phyloP scores from a whole-genome alignment of 2,329 filamentous ascomycete species.

The Sclerotinia nivalis region DNA sequence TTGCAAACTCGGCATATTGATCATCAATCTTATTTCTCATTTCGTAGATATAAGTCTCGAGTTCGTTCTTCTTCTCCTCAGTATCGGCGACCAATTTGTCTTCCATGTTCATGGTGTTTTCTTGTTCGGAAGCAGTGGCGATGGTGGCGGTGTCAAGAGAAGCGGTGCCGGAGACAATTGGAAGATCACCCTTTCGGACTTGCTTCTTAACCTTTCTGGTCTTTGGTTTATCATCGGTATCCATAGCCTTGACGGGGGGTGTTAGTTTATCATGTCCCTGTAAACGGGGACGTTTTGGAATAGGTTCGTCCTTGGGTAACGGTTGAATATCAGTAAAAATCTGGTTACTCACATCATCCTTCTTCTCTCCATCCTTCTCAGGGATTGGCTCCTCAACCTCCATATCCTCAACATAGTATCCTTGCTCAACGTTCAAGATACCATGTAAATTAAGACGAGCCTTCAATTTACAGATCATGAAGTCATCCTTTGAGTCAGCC shows the following conservation, averaged over 20 bases:
- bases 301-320: slow-evolving; percentile 32
- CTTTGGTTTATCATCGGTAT: slow-evolving; percentile 76
- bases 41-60: slow-evolving; percentile 97
- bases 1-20: slow-evolving; percentile 84
- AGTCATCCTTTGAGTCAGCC: slow-evolving; percentile 89
- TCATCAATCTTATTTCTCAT: slow-evolving; percentile 94
- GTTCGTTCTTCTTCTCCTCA: slow-evolving; percentile 99
- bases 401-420: slow-evolving; percentile 97
- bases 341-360: slow-evolving; percentile 63
- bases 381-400: slow-evolving; percentile 93
- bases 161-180: slow-evolving; percentile 79
- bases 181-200: slow-evolving; percentile 93
- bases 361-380: slow-evolving; percentile 57
- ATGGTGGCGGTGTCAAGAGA: slow-evolving; percentile 72
- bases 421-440: slow-evolving; percentile 92
- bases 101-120: slow-evolving; percentile 91
- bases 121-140: slow-evolving; percentile 72
- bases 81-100: slow-evolving; percentile 98
- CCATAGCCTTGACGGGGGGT: slow-evolving; percentile 61
- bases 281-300: slow-evolving; percentile 33
- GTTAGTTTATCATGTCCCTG: slow-evolving; percentile 36
- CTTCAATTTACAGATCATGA: slow-evolving; percentile 99
- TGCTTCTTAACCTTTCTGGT: slow-evolving; percentile 99
- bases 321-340: slow-evolving; percentile 25
- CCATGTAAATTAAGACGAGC: slow-evolving; percentile 95